Percentiles rank a stretch among this genome's conserved stretches.
phyloP scores from a whole-genome alignment of 345 rosid species.

The Gossypium stocksii region DNA sequence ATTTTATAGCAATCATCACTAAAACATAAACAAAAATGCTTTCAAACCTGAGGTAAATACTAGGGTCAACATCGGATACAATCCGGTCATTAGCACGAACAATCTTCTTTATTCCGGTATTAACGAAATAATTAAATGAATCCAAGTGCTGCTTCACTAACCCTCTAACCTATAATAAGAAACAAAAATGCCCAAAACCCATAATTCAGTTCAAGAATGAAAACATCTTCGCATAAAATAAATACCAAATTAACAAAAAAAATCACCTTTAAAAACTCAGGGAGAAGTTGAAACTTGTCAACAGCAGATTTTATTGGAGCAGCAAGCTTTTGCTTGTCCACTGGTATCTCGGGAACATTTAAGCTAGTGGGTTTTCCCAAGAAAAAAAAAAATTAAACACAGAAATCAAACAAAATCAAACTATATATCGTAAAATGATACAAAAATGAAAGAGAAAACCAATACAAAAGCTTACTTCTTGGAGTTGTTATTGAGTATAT shows the following conservation, averaged over 20 bases:
- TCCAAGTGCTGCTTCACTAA: conserved; percentile 92
- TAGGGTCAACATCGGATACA: conserved; percentile 42
- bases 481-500: conserved; percentile 1
- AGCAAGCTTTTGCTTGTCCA: conserved; percentile 40
- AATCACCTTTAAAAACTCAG: conserved; percentile 64
- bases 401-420: neutral
- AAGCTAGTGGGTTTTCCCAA: neutral
- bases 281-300: conserved; percentile 58
- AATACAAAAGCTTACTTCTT: neutral
- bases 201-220: neutral
- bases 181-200: neutral
- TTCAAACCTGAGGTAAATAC: conserved; percentile 52
- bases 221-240: neutral
- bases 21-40: neutral
- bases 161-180: conserved; percentile 56
- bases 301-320: conserved; percentile 52
- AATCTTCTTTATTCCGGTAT: conserved; percentile 75
- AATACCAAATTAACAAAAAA: neutral
- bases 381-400: neutral
- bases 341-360: neutral
- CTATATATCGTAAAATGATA: neutral
- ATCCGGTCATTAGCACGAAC: conserved; percentile 70
- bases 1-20: neutral
- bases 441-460: too few species aligned
- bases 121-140: conserved; percentile 78